Base-by-base conservation (phyloP, 768 basidiomycete genomes). In the Strobilomyces echinocephalus region DNA sequence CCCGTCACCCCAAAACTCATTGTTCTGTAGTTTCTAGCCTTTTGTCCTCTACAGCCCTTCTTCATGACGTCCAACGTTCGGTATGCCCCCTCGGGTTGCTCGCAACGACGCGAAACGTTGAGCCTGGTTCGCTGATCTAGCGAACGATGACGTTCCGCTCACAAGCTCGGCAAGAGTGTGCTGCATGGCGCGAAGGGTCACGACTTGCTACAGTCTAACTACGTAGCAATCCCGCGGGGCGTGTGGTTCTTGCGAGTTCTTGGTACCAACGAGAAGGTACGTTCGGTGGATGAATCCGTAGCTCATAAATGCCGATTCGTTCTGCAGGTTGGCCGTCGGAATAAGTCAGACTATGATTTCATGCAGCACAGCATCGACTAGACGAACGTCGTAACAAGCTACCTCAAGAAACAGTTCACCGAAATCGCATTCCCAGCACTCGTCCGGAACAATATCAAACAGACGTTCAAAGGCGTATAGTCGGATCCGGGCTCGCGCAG, bases 221-320 rank as follows among this genome's bases (percentile, higher is more conserved):
- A 84, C 52, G 87, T 93, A 26, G 86, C 85, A 8, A 86, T 91
- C 33, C 78, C 86, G 2, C 79, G 91, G 42, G 91, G 91, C 5
- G 82, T 92, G 8, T 94, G 91, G 91, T 88, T 92, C 64, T 74
- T 93, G 26, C 80, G 91, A 18, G 89, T 91, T 4, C 82, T 91
- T 61, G 91, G 91, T 24, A 88, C 86, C 18, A 91, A 92, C 60
- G 91, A 93, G 70, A 89, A 87, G 46, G 89, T 90, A 64, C 10
- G 53, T 55, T 8, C 3, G 21, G 18, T 34, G n/a, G 54, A 41
- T 42, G 31, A 41, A 50, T 36, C 34, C 21, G 1, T 55, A 2
- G 9, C 34, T 47, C 46, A 42, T 21, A n/a, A 21, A n/a, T 31
- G 4, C 48, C 54, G 15, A 58, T 38, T 43, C 26, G 46, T 28